Conservation (phyloP, 1,284 basidiomycete genomes). For the Sanghuangporus baumii region DNA sequence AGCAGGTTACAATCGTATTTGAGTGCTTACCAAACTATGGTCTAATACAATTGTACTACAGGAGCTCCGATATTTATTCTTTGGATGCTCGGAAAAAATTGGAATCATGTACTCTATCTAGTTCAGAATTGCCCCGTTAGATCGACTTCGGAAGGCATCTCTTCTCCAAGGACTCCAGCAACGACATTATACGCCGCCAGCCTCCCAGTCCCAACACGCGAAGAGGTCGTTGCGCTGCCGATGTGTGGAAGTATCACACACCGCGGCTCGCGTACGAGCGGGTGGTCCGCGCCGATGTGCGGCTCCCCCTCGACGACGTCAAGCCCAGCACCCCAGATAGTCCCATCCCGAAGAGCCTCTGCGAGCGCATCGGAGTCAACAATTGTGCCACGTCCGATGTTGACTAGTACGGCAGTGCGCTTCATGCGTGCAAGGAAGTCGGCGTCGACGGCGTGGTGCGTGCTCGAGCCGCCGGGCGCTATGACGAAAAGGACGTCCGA, state of each 20-base stretch:
- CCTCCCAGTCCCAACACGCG: conserved; percentile 62
- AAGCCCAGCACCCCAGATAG: conserved; percentile 88
- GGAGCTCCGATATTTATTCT: too few relatives aligned
- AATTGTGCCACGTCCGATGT: conserved; percentile 74
- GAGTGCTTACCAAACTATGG: too few relatives aligned
- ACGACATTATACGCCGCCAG: conserved; percentile 65
- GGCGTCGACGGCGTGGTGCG: conserved; percentile 69
- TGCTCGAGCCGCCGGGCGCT: conserved; percentile 71
- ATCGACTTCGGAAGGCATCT: conserved; percentile 51
- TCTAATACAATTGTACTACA: too few relatives aligned
- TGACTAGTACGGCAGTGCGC: conserved; percentile 75
- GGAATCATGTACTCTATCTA: too few relatives aligned
- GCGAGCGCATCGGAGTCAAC: conserved; percentile 88
- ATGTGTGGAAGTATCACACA: conserved; percentile 86
- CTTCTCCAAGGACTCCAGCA: conserved; percentile 40
- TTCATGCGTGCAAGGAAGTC: conserved; percentile 82
- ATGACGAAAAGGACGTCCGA: conserved; percentile 84
- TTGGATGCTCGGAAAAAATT: too few relatives aligned
- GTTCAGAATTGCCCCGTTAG: conserved; percentile 18
- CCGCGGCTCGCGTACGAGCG: conserved; percentile 73
- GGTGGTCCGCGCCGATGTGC: conserved; percentile 66
- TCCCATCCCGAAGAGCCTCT: conserved; percentile 65
- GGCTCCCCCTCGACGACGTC: conserved; percentile 96
- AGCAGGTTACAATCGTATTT: too few relatives aligned
- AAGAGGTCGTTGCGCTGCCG: conserved; percentile 82